Base-by-base conservation (phyloP, 176 grass and related monocot species). In the Echinochloa phyllopogon region DNA sequence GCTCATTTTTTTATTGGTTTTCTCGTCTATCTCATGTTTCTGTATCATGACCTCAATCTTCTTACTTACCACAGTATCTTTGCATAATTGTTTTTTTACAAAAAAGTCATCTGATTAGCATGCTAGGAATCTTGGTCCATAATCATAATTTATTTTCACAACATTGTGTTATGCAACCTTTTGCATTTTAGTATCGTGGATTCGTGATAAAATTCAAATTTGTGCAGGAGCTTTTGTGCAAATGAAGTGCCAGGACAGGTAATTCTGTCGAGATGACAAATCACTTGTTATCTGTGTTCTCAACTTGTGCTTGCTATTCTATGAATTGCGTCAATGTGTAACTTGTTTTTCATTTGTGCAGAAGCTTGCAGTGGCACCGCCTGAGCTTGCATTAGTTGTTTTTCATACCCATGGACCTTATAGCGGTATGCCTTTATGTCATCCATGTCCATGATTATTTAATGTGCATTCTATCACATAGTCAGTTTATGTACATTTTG, bases 351-450 rank as follows among this genome's bases (percentile, higher is more conserved):
- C 21, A 48, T 85, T 41, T 72, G 40, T 65, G 75, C 88, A 99
- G 91, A 96, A 94, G 69, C 87, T 92, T 66, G 79, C 70, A 61
- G 90, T 69, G 23, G 48, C 78, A 65, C 66, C 61, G 47, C 85
- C 94, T 43, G 89, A 99, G 84, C 85, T 96, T 82, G 87, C 96
- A 49, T 82, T 99, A 70, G 94, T 99, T 38, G 78, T 96, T 69
- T 99, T 96, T 63, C 91, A 92, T 70, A 89, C 88, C 44, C 96
- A 91, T 86, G 91, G 91, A 81, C 87, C 93, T 52, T 89, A 94
- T 70, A 99, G 84, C 64, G 84, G 96, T 99, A 94, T 3, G 25
- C 52, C 39, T 67, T 55, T 61, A 66, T 53, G 45, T 59, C 45
- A 12, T 82, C 58, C 29, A 77, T 61, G 18, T 84, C 70, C 39